Evolutionary conservation across 2,329 filamentous ascomycete species (phyloP).

Genomic region (Calonectria hawksworthii): DNA sequence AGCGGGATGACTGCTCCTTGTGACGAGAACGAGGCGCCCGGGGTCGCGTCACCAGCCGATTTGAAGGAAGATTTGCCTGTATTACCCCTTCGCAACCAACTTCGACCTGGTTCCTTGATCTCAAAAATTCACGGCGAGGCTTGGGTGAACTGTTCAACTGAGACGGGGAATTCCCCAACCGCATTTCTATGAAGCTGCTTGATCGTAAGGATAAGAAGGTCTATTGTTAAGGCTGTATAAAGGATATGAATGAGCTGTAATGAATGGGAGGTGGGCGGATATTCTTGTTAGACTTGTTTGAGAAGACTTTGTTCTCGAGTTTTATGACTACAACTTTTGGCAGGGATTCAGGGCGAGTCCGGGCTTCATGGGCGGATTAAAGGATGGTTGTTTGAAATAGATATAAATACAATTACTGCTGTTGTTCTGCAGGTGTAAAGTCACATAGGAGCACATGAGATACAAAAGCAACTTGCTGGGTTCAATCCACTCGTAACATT

Average conservation of each 20-base stretch:
- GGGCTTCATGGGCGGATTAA: background rate
- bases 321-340: background rate
- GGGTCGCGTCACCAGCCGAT: background rate
- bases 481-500: background rate
- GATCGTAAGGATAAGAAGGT: background rate
- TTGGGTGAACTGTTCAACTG: conserved; percentile 1
- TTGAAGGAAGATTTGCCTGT: conserved; percentile 21
- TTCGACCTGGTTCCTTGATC: conserved; percentile 46
- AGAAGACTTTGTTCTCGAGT: background rate
- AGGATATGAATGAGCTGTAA: background rate
- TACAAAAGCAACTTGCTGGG: background rate
- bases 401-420: background rate
- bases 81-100: conserved; percentile 33
- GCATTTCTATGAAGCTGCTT: conserved; percentile 48
- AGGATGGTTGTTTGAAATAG: conserved; percentile 13
- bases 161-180: conserved; percentile 45
- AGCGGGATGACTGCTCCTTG: background rate
- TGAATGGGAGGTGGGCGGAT: background rate
- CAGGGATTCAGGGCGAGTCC: background rate
- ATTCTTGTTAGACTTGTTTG: background rate
- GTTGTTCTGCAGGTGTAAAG: background rate
- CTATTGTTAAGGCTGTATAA: background rate
- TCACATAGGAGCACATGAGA: background rate
- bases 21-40: conserved; percentile 40
- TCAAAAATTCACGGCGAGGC: conserved; percentile 31